A percentile compares a stretch with the other conserved stretches of the same genome.
These are phyloP conservation scores for Orobanche coerulescens DNA, from an alignment of 257 asterid genomes.

Conservation along the genomic window DNA sequence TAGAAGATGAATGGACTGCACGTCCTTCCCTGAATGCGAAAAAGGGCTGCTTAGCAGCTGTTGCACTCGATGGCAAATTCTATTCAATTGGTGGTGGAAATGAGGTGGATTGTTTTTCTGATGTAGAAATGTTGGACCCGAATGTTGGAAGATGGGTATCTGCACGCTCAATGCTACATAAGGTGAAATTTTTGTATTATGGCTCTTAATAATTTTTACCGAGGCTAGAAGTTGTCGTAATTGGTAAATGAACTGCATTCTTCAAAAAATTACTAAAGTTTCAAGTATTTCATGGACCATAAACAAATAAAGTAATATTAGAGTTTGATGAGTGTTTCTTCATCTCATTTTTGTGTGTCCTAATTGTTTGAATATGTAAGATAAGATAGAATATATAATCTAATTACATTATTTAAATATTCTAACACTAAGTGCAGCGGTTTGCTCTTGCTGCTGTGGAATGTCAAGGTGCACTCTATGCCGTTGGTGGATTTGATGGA, in stretches of 20 bases:
- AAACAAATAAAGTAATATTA: no score
- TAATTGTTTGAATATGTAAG: no score
- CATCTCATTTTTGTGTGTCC: no score
- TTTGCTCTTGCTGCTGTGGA: slow-evolving; percentile 61
- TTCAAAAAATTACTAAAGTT: no score
- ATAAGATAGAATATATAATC: no score
- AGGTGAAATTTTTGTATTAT: slow-evolving; percentile 33
- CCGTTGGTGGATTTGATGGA: slow-evolving; percentile 68
- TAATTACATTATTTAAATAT: no score
- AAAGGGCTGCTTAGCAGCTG: slow-evolving; percentile 57
- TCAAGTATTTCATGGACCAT: no score
- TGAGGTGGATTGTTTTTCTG: slow-evolving; percentile 41
- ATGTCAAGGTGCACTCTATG: slow-evolving; percentile 54
- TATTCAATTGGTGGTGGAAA: slow-evolving; percentile 71
- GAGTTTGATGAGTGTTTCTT: background rate
- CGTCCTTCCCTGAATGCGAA: slow-evolving; percentile 39
- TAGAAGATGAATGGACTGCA: slow-evolving; percentile 41
- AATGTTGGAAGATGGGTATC: slow-evolving; percentile 56
- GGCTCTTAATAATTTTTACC: background rate
- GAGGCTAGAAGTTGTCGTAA: background rate
- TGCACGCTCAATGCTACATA: slow-evolving; percentile 54
- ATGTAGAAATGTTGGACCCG: slow-evolving; percentile 61
- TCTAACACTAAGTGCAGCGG: no score
- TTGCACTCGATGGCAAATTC: slow-evolving; percentile 47
- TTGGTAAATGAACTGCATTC: background rate